Evolutionary conservation across 2,329 filamentous ascomycete species (phyloP), one percentile per base, ranked within the genome.

Genomic region (Calonectria pseudoreteaudii): DNA sequence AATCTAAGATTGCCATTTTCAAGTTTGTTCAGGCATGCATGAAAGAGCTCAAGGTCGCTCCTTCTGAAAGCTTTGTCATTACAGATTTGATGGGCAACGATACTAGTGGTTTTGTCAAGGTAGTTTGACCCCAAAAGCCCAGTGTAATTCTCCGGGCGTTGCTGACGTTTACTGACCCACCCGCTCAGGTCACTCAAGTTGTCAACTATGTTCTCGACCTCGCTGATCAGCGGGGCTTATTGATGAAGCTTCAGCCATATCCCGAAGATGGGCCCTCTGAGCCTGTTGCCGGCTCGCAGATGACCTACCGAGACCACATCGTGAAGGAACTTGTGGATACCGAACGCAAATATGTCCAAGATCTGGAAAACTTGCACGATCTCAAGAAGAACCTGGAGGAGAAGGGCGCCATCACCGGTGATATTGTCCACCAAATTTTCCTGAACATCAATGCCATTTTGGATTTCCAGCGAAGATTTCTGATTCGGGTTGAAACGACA

Each of bases 71-170:
- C 81, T 98, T 98, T 84, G 94, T 98, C 80, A 94, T 99, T 79
- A 94, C 92, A 72, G 96, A 99, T 85, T 87, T 98, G 58, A 96
- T 97, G 85, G 95, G 95, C 68, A 95, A 96, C 80, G 97, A 98
- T 84, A 99, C 97, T 1, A 98, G 95, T 56, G 97, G 97, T 4
- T 98, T 99, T 83, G 95, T 98, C 78, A 98, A 98, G 91, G 94
- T 95, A 83, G 74, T 86, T 82, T 53, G 30, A 53, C 18, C 6
- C 7, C 69, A 47, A 36, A 47, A 65, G 7, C 31, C 53, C 10
- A 18, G 53, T 7, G 23, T 69, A 28, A 49, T 23, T 49, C 18
- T 10, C 28, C 38, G 36, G 30, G 30, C 2, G 7, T 9, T 28
- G 23, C 49, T 47, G n/a, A 38, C 71, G 65, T 36, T 50, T 68